Percentiles rank a stretch among this genome's conserved stretches.
phyloP scores from a whole-genome alignment of 257 asterid species.

The Solanum pennellii region DNA sequence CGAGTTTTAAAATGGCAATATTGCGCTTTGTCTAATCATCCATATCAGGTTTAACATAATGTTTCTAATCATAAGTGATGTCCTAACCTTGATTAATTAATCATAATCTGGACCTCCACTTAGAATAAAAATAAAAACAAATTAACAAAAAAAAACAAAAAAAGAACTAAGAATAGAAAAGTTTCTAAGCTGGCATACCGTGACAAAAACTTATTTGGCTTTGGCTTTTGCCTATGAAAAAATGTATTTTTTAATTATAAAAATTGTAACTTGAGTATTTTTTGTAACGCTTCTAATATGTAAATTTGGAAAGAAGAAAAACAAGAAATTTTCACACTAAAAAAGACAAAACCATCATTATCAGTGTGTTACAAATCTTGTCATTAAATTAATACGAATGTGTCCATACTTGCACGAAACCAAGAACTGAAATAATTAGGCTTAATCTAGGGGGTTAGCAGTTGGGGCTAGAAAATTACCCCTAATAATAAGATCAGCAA shows the following conservation, averaged over 20 bases:
- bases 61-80: background rate
- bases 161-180: background rate
- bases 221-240: background rate
- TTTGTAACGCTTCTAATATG: background rate
- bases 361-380: background rate
- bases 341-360: background rate
- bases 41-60: background rate
- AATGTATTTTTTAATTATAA: background rate
- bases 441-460: background rate
- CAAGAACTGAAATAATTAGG: background rate
- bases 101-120: background rate
- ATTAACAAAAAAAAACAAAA: background rate
- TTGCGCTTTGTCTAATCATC: background rate
- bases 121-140: background rate
- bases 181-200: background rate
- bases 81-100: background rate
- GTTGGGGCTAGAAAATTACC: background rate
- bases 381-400: background rate
- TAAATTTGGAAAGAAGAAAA: background rate
- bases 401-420: background rate
- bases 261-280: background rate
- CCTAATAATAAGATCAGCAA: background rate
- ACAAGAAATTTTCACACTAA: background rate
- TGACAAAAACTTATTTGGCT: background rate
- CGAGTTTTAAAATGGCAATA: background rate